These are phyloP conservation scores for Calonectria pseudoreteaudii DNA, from an alignment of 2,329 filamentous ascomycete species.

Conservation along the genomic window DNA sequence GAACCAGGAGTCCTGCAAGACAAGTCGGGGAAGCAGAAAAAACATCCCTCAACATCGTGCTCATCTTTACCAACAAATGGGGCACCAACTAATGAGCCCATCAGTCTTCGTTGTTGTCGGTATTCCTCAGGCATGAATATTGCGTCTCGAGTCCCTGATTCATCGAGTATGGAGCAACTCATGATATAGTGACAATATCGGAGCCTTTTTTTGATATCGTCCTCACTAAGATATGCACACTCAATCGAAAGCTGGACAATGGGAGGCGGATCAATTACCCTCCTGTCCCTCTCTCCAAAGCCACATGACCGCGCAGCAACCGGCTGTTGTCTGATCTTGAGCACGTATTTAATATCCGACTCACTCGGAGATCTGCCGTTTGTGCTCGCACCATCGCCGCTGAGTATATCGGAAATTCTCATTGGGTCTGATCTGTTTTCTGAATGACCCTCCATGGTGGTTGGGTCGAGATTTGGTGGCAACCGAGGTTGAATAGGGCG, in stretches of 20 bases:
- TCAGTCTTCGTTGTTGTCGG: slow-evolving; percentile 78
- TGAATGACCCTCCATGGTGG: slow-evolving; percentile 22
- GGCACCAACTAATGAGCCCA: slow-evolving; percentile 83
- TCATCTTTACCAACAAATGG: slow-evolving; percentile 84
- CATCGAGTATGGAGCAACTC: slow-evolving; percentile 82
- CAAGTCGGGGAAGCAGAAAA: slow-evolving; percentile 88
- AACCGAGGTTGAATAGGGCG: slow-evolving; percentile 16
- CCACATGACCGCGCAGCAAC: slow-evolving; percentile 83
- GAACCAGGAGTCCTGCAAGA: slow-evolving; percentile 81
- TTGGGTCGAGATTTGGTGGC: background rate
- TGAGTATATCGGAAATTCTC: slow-evolving; percentile 39
- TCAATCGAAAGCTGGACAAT: slow-evolving; percentile 81
- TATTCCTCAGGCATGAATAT: slow-evolving; percentile 79
- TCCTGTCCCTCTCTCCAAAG: slow-evolving; percentile 83
- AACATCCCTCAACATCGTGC: slow-evolving; percentile 78
- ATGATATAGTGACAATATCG: slow-evolving; percentile 77
- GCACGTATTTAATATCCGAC: slow-evolving; percentile 43
- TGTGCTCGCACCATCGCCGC: background rate
- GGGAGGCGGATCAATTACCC: slow-evolving; percentile 86
- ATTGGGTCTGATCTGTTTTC: slow-evolving; percentile 36
- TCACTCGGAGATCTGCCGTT: slow-evolving; percentile 5
- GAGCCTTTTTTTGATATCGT: slow-evolving; percentile 64
- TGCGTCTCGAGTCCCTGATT: slow-evolving; percentile 74
- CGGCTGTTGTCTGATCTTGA: slow-evolving; percentile 79
- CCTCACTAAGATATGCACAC: slow-evolving; percentile 64